Evolutionary conservation across 345 rosid species (phyloP).

Genomic region (Syzygium grande): DNA sequence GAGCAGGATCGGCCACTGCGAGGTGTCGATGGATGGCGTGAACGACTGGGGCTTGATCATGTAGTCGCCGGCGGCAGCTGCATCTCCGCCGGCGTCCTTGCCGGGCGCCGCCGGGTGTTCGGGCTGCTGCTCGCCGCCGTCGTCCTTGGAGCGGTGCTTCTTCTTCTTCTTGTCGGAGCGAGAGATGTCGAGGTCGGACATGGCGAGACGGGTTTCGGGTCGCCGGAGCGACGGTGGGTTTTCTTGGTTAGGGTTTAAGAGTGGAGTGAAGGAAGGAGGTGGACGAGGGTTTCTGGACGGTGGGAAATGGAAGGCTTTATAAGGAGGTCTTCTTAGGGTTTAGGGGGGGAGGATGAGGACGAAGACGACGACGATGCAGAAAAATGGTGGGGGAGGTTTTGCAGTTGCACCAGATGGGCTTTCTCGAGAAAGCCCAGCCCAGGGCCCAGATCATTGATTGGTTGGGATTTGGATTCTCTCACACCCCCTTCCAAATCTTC

Average conservation of each 20-base stretch:
- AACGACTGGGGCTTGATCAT: conserved; percentile 78
- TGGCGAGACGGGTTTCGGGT: conserved; percentile 4
- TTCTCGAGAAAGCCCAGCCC: neutral
- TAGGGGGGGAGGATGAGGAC: neutral
- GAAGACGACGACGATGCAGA: neutral
- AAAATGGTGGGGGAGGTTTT: neutral
- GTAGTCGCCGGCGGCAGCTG: conserved; percentile 21
- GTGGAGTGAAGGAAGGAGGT: neutral
- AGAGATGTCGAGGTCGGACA: conserved; percentile 57
- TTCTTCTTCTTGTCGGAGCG: conserved; percentile 44
- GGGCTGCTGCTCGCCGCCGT: neutral
- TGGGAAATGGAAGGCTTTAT: neutral
- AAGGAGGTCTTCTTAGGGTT: neutral
- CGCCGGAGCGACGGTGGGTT: neutral
- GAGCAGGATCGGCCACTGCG: conserved; percentile 86
- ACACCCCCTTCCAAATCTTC: neutral
- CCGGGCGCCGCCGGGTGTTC: neutral
- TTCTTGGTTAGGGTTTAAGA: neutral
- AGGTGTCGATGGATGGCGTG: conserved; percentile 79
- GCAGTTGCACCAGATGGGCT: neutral
- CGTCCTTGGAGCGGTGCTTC: conserved; percentile 8
- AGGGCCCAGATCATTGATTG: neutral
- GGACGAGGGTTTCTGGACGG: neutral
- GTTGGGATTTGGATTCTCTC: no score
- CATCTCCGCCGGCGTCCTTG: neutral